Evolutionary conservation across 345 rosid species (phyloP), one percentile per base, ranked within the genome.

Genomic region (Bretschneidera sinensis): DNA sequence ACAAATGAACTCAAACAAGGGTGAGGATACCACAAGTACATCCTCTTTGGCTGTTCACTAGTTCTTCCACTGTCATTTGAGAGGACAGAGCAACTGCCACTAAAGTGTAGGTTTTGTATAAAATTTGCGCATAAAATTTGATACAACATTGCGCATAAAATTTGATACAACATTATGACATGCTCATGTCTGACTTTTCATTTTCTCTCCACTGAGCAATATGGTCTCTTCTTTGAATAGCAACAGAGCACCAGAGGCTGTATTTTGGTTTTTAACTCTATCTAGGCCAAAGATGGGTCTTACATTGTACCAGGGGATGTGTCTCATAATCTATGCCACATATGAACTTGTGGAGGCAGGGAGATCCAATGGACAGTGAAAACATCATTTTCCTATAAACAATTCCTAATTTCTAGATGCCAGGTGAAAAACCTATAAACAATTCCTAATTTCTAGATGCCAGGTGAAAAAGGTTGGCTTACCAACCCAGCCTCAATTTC

Each of bases 401-500:
- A 17, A 58, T 21, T 16, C 17, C 22, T 22, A n/a, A n/a, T 5
- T 33, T 35, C 60, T 54, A 24, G 2, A 47, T 35, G 47, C 24
- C 17, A 60, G 39, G 31, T 11, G 24, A 23, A 33, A 28, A 68
- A 16, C 16, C 45, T 7, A 39, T 28, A 3, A 28, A 28, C 47
- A 17, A 58, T 21, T 16, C 17, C 22, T 22, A n/a, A n/a, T 5
- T 33, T 35, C 60, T 54, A 24, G 2, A 47, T 35, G 47, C 24
- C 17, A 60, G 39, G 31, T 11, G 24, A 23, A 33, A 28, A 68
- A 16, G 35, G 35, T 54, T 18, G 16, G 25, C 73, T 65, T 68
- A 78, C 82, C 74, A 74, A 65, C 28, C 72, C 77, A 6, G 70
- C 62, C 45, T 68, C 77, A 19, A 78, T 71, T 51, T 74, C 82